These are phyloP conservation scores for Lactarius tabidus DNA, from an alignment of 768 basidiomycete species.

Conservation along the genomic window DNA sequence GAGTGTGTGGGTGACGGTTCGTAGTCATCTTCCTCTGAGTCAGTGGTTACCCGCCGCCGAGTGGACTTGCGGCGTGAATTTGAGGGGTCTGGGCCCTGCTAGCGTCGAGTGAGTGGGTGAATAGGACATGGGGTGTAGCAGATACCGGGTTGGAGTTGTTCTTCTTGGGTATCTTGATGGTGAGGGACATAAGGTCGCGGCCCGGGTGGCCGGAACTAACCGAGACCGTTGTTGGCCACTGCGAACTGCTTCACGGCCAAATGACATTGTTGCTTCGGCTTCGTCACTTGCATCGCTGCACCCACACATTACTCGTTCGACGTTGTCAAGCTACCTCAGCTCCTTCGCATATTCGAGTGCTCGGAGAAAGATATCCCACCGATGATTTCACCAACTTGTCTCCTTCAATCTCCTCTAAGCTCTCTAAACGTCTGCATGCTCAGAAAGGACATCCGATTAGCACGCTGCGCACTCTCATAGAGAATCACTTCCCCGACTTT, in stretches of 20 bases:
- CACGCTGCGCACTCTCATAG: constrained; percentile 79
- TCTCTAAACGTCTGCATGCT: constrained; percentile 70
- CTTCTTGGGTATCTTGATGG: constrained; percentile 22
- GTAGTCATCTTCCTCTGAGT: constrained; percentile 23
- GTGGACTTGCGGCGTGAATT: constrained; percentile 19
- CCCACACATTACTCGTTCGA: background rate
- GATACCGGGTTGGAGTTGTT: constrained; percentile 1
- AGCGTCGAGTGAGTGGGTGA: background rate
- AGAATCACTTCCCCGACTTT: constrained; percentile 77
- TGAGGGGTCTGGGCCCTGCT: constrained; percentile 20
- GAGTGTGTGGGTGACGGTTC: constrained; percentile 18
- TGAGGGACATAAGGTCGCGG: constrained; percentile 14
- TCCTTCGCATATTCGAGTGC: constrained; percentile 41
- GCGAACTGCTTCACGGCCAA: background rate
- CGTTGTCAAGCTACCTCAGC: constrained; percentile 4
- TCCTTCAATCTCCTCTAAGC: constrained; percentile 76
- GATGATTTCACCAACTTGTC: constrained; percentile 85
- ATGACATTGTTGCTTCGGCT: background rate
- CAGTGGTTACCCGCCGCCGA: constrained; percentile 20
- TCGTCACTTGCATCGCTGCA: background rate
- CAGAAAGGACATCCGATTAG: constrained; percentile 78
- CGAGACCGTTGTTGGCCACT: background rate
- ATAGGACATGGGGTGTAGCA: background rate
- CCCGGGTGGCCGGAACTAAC: background rate
- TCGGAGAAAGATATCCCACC: constrained; percentile 63